These are phyloP conservation scores for Macadamia tetraphylla DNA, from an alignment of 164 flowering plant genomes.

Conservation along the genomic window DNA sequence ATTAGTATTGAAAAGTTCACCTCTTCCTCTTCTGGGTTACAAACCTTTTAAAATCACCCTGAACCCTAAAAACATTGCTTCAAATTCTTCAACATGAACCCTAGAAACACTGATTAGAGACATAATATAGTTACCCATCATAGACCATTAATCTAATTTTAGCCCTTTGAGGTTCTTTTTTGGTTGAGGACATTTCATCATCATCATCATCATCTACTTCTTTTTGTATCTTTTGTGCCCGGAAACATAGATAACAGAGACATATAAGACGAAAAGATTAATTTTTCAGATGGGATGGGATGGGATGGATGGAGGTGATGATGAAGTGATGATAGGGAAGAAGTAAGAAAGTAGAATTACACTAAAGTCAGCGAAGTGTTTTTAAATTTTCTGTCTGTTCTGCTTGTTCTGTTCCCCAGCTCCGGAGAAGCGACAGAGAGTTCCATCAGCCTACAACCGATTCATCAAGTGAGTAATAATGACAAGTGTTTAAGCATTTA, in stretches of 20 bases:
- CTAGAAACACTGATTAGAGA: too few species aligned
- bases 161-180: too few species aligned
- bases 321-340: not conserved
- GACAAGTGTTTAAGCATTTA: not conserved
- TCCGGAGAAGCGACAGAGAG: constrained; percentile 99
- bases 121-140: too few species aligned
- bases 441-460: constrained; percentile 97
- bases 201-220: too few species aligned
- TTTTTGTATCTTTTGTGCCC: not conserved
- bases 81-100: not conserved
- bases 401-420: constrained; percentile 45
- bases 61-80: too few species aligned
- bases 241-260: constrained; percentile 8
- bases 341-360: constrained; percentile 2
- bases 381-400: constrained; percentile 33
- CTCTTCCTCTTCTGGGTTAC: too few species aligned
- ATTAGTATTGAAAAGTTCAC: too few species aligned
- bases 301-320: not conserved
- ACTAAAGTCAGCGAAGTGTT: constrained; percentile 22
- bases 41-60: too few species aligned
- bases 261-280: constrained; percentile 14
- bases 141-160: too few species aligned
- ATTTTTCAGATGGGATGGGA: constrained; percentile 26
- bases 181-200: too few species aligned
- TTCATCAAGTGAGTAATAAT: constrained; percentile 81